These are phyloP conservation scores for Turnera subulata DNA, from an alignment of 345 rosid species.

Conservation along the genomic window DNA sequence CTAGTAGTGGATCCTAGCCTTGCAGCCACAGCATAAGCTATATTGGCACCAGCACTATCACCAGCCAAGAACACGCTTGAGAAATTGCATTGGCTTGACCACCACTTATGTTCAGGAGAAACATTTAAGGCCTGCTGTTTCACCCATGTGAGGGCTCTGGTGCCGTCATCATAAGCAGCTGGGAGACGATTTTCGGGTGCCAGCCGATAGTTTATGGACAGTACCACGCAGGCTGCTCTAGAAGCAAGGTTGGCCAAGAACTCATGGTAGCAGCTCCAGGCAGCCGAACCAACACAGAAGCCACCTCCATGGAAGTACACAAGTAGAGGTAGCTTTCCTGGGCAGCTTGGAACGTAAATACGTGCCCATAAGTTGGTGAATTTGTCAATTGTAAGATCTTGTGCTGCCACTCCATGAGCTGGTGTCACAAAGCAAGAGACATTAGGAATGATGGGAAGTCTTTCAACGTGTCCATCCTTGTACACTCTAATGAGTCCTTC, in stretches of 20 bases:
- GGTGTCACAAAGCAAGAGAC: slow-evolving; percentile 8
- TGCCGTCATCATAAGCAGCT: slow-evolving; percentile 26
- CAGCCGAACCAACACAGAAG: slow-evolving; percentile 28
- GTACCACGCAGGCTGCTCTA: slow-evolving; percentile 13
- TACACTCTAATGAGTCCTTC: slow-evolving; percentile 27
- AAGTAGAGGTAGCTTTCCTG: slow-evolving; percentile 17
- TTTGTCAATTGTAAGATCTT: slow-evolving; percentile 13
- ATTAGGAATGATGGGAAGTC: slow-evolving; percentile 20
- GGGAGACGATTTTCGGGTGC: slow-evolving; percentile 30
- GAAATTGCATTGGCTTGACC: slow-evolving; percentile 18
- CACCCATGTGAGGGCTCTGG: slow-evolving; percentile 18
- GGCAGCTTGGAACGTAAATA: slow-evolving; percentile 9
- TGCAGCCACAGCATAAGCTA: slow-evolving; percentile 22
- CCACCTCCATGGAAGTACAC: slow-evolving; percentile 36
- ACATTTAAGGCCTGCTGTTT: slow-evolving; percentile 9
- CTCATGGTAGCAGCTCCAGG: slow-evolving; percentile 24
- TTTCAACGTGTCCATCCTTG: slow-evolving; percentile 24
- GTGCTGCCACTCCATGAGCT: slow-evolving; percentile 11
- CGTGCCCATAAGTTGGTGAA: slow-evolving; percentile 24
- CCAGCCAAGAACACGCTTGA: slow-evolving; percentile 18
- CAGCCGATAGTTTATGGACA: slow-evolving; percentile 21
- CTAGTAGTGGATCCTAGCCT: slow-evolving; percentile 6
- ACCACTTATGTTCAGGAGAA: slow-evolving; percentile 32
- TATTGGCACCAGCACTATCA: slow-evolving; percentile 30
- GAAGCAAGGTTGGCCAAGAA: slow-evolving; percentile 24